Evolutionary conservation across 139 green algal genomes (phyloP).

Genomic region (Chlorokybus atmophyticus): DNA sequence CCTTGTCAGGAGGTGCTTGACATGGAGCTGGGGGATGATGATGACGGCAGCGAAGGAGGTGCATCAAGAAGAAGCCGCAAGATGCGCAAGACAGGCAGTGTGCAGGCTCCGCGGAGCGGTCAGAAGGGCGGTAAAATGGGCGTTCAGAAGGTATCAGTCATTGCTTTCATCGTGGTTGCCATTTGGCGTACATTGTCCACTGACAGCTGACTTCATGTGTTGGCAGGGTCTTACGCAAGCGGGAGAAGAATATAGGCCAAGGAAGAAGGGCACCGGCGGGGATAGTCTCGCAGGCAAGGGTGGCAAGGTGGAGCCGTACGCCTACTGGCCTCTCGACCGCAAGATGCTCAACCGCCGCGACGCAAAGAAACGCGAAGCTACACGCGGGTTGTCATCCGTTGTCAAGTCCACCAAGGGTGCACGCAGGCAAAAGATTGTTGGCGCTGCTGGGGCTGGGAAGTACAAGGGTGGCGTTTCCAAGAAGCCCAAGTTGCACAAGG

Average conservation of each 20-base stretch:
- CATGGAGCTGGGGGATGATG: no score
- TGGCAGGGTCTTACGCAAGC: no score
- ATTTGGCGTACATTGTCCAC: no score
- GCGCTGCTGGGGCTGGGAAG: no score
- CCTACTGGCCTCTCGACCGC: slow-evolving; percentile 92
- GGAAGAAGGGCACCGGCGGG: slow-evolving; percentile 41
- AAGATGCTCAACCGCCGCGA: slow-evolving; percentile 83
- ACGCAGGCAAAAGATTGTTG: neutral
- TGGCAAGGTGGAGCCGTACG: slow-evolving; percentile 73
- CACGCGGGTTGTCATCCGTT: slow-evolving; percentile 40
- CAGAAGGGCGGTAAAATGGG: no score
- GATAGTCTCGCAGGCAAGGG: slow-evolving; percentile 32
- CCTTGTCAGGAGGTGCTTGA: slow-evolving; percentile 25
- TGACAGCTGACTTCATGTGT: no score
- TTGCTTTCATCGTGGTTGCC: no score
- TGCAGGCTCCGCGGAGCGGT: no score
- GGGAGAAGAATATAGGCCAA: slow-evolving; percentile 18
- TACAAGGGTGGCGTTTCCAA: neutral
- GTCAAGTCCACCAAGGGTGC: slow-evolving; percentile 32
- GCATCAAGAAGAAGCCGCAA: slow-evolving; percentile 18
- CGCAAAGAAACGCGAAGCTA: slow-evolving; percentile 33
- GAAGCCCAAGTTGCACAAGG: slow-evolving; percentile 1
- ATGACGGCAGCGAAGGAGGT: neutral
- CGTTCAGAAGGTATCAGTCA: no score
- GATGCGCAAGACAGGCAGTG: slow-evolving; percentile 23